Conservation (phyloP, 768 basidiomycete species). For the Candolleomyces eurysporus region DNA sequence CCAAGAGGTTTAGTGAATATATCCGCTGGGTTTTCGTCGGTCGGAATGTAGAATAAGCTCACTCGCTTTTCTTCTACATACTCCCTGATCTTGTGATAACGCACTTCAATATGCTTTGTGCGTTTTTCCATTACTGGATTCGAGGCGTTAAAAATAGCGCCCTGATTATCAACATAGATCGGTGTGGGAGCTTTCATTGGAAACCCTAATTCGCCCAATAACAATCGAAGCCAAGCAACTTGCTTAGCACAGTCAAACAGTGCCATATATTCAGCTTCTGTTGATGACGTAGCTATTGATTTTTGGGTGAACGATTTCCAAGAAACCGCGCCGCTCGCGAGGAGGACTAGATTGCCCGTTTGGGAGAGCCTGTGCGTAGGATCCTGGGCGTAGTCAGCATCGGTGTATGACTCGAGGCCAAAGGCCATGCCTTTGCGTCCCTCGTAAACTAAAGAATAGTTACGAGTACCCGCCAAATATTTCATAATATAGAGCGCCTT, state of each 20-base stretch:
- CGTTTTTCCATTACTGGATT: conserved; percentile 12
- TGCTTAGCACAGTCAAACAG: conserved; percentile 14
- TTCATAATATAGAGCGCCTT: not conserved
- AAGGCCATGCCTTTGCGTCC: not conserved
- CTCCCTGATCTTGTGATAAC: conserved; percentile 25
- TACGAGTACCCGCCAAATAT: conserved; percentile 4
- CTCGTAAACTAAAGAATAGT: conserved; percentile 6
- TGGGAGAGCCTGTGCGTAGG: conserved; percentile 17
- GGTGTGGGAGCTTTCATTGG: not conserved
- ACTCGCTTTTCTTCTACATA: conserved; percentile 15
- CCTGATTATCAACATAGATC: conserved; percentile 11
- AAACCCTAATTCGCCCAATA: conserved; percentile 6
- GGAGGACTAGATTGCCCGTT: conserved; percentile 18
- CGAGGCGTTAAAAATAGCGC: conserved; percentile 9
- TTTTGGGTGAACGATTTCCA: conserved; percentile 18
- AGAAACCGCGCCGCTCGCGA: conserved; percentile 14
- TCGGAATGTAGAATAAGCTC: conserved; percentile 21
- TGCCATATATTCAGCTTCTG: conserved; percentile 24
- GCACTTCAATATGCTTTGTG: conserved; percentile 29
- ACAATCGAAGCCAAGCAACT: conserved; percentile 9
- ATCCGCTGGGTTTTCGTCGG: conserved; percentile 32
- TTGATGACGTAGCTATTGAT: conserved; percentile 15
- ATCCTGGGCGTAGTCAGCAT: conserved; percentile 8
- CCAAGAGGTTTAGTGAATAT: conserved; percentile 33
- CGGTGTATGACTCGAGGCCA: conserved; percentile 4